Evolutionary conservation across 495 filamentous ascomycete species (phyloP), one percentile per base, ranked within the genome.

Genomic region (Tricharina praecox): DNA sequence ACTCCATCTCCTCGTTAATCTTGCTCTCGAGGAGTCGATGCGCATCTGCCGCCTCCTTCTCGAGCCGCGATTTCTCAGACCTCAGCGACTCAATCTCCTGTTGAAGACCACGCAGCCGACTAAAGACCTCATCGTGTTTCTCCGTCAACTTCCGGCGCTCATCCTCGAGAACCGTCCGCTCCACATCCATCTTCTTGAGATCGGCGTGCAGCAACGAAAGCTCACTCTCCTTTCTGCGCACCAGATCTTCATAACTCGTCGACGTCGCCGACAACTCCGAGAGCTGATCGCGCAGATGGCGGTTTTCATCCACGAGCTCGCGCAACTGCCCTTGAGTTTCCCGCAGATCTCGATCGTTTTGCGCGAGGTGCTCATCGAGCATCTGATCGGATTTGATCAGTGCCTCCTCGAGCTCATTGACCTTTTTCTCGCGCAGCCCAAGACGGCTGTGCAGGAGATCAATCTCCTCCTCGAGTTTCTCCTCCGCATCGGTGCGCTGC

Each of bases 361-460:
- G 74, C 16, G 79, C 71, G 41, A 94, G 68, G 56, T 94, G 95
- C 53, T 93, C 64, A 49, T 96, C 90, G 9, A 88, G 67, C 52
- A 94, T 88, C 52, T 93, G 83, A 49, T 96, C 90, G 0, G 74
- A 75, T 59, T 86, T 82, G 30, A 93, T 64, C 11, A 95, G 62
- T 58, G 85, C 93, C 30, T 71, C 70, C 59, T 96, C 88, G 9
- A 95, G 67, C 45, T 96, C 92, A 36, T 84, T 78, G 3, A 85
- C 64, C 53, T 96, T 97, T 20, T 87, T 78, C 32, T 93, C 85
- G 62, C 93, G 94, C 47, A 96, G 63, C 40, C 73, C 76, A 15
- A 96, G 67, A 53, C 95, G 88, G 48, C 90, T 96, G 51, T 87
- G 78, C 18, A 97, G 73, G 74, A 95, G 85, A 59, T 82, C 83